Conservation (phyloP, 2,329 filamentous ascomycete genomes). For the Epichloe sibirici region DNA sequence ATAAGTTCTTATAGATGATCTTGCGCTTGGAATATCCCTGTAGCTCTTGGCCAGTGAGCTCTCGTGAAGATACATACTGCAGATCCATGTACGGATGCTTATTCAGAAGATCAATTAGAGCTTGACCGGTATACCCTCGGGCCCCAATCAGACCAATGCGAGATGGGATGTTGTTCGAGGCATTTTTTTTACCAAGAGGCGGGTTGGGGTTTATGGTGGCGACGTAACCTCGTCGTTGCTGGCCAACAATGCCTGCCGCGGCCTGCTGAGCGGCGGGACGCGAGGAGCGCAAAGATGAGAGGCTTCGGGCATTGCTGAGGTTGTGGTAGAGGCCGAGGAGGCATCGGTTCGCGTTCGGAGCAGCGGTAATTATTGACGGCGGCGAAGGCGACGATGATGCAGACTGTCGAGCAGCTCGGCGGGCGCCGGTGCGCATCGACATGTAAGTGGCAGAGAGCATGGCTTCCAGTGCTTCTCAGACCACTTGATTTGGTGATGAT, state of each 20-base stretch:
- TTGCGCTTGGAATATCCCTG: slow-evolving; percentile 84
- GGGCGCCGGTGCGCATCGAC: neutral
- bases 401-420: neutral
- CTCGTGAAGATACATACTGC: slow-evolving; percentile 82
- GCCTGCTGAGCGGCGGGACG: neutral
- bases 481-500: neutral
- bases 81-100: slow-evolving; percentile 83
- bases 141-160: slow-evolving; percentile 81
- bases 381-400: neutral
- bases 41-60: slow-evolving; percentile 76
- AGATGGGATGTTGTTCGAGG: slow-evolving; percentile 65
- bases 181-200: slow-evolving; percentile 76
- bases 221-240: neutral
- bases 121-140: slow-evolving; percentile 50
- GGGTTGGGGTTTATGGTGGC: slow-evolving; percentile 30
- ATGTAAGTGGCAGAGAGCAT: slow-evolving; percentile 4
- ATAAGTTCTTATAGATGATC: slow-evolving; percentile 84
- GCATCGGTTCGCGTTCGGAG: neutral
- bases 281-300: neutral
- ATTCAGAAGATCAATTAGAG: slow-evolving; percentile 77
- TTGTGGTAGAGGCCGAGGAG: neutral
- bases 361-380: neutral
- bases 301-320: neutral
- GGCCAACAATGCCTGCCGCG: neutral
- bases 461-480: slow-evolving; percentile 4